A percentile compares a stretch with the other conserved stretches of the same genome.
phyloP scores from a whole-genome alignment of 2,329 filamentous ascomycete species.

The Penicillium sp. region DNA sequence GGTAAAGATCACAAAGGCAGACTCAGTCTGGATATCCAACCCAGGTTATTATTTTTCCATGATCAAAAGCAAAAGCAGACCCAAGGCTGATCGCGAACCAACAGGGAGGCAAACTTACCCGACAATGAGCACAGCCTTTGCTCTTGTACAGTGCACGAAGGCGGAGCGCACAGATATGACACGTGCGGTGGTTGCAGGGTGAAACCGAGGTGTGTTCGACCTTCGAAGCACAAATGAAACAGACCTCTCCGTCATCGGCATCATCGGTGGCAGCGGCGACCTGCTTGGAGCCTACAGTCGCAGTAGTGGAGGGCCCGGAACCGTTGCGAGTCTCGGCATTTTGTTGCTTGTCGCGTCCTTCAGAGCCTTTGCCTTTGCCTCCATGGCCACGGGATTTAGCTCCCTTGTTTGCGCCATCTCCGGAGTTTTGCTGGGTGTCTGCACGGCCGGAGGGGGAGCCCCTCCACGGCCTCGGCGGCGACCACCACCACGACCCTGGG shows the following conservation, averaged over 20 bases:
- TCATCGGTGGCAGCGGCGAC: slow-evolving; percentile 38
- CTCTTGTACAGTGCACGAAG: slow-evolving; percentile 93
- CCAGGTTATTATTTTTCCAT: slow-evolving; percentile 7
- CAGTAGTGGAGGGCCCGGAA: slow-evolving; percentile 14
- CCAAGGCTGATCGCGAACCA: not conserved
- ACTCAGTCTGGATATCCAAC: slow-evolving; percentile 36
- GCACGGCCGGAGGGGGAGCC: slow-evolving; percentile 26
- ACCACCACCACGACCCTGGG: slow-evolving; percentile 40
- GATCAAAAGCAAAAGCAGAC: not conserved
- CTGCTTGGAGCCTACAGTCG: slow-evolving; percentile 30
- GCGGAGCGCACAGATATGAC: slow-evolving; percentile 88
- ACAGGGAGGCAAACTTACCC: slow-evolving; percentile 53
- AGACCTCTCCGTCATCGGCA: slow-evolving; percentile 69
- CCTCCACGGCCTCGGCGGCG: slow-evolving; percentile 41
- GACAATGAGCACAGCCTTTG: slow-evolving; percentile 92
- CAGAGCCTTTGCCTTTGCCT: slow-evolving; percentile 32
- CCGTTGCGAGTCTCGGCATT: slow-evolving; percentile 12
- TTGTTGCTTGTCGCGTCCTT: slow-evolving; percentile 31
- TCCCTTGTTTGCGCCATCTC: slow-evolving; percentile 32
- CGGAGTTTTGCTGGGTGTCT: slow-evolving; percentile 25
- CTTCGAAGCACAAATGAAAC: slow-evolving; percentile 94
- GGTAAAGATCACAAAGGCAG: slow-evolving; percentile 78
- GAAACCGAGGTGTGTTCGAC: slow-evolving; percentile 83
- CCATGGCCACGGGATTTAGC: slow-evolving; percentile 32
- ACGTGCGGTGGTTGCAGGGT: slow-evolving; percentile 93